Evolutionary conservation across 2,329 filamentous ascomycete genomes (phyloP).

Genomic region (Claviceps paspali): DNA sequence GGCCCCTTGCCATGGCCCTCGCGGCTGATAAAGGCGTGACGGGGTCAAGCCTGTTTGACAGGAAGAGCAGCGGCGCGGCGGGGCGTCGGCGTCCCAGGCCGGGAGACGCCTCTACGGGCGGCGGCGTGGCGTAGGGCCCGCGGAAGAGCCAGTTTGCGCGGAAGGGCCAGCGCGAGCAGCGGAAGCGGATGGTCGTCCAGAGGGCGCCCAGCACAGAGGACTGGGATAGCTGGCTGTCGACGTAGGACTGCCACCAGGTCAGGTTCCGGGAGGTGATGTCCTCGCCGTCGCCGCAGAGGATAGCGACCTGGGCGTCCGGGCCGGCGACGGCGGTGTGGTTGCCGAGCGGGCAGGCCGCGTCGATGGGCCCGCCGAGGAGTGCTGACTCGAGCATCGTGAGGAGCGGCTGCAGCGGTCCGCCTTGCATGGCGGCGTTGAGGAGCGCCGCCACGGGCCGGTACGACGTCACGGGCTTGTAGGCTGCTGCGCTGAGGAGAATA

Average conservation of each 20-base stretch:
- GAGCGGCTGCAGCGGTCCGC: constrained; percentile 6
- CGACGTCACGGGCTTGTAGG: constrained; percentile 16
- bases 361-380: constrained; percentile 9
- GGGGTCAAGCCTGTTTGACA: constrained; percentile 28
- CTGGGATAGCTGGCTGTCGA: constrained; percentile 12
- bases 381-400: background rate
- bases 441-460: constrained; percentile 7
- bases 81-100: constrained; percentile 12
- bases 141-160: constrained; percentile 25
- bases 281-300: constrained; percentile 23
- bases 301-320: constrained; percentile 12
- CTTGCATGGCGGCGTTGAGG: constrained; percentile 10
- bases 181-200: constrained; percentile 22
- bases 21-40: constrained; percentile 25
- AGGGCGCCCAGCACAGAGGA: constrained; percentile 17
- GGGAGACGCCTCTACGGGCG: constrained; percentile 7
- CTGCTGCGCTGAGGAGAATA: constrained; percentile 10
- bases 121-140: constrained; percentile 18
- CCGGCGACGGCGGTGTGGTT: background rate
- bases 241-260: constrained; percentile 16
- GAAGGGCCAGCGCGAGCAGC: constrained; percentile 23
- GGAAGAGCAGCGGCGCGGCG: constrained; percentile 26
- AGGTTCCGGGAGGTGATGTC: constrained; percentile 9
- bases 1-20: constrained; percentile 6
- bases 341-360: constrained; percentile 8